Base-by-base conservation (phyloP, 768 basidiomycete species). In the Termitomyces sp. region DNA sequence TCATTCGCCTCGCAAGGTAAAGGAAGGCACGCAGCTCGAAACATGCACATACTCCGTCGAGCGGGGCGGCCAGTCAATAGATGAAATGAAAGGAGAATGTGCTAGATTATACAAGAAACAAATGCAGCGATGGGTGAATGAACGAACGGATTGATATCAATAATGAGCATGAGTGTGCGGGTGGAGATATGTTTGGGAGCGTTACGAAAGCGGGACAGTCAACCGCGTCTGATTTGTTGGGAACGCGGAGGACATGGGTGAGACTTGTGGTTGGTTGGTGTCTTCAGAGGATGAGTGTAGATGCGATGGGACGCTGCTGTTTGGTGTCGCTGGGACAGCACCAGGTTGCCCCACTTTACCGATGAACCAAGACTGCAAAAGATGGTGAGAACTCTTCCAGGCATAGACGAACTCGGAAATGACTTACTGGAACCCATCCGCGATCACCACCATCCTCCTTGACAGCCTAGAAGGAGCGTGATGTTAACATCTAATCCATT, bases 391-490 rank as follows among this genome's bases (percentile, higher is more conserved):
- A 27, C 18, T 42, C 12, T 20, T 20, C 10, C 1, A 9, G 16
- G 13, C 8, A 43, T 7, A 40, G 18, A 26, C 6, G 22, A 26
- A 13, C 34, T 18, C 55, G 60, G n/a, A 32, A 39, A 54, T 4
- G 39, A 77, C 87, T 58, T 71, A 88, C 87, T 6, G 95, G 95
- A 24, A 97, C 93, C 96, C 96, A 98, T 37, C 96, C 96, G 61
- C 96, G 85, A 72, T 94, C 91, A 44, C 96, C 96, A 22, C 87
- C 87, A 14, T 91, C 88, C 68, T 97, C 92, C 72, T 95, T 95
- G 67, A 98, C 93, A 62, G 93, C 93, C 91, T 93, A 65, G 20
- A 49, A 57, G 43, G 46, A 49, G 42, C 18, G 27, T 13, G 30
- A 50, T 27, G 22, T 52, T 36, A 26, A 56, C 62, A n/a, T 12